A percentile compares a stretch with the other conserved stretches of the same genome.
Conservation (phyloP, 805 yeast genomes). For the Starmerella vaccinii region DNA sequence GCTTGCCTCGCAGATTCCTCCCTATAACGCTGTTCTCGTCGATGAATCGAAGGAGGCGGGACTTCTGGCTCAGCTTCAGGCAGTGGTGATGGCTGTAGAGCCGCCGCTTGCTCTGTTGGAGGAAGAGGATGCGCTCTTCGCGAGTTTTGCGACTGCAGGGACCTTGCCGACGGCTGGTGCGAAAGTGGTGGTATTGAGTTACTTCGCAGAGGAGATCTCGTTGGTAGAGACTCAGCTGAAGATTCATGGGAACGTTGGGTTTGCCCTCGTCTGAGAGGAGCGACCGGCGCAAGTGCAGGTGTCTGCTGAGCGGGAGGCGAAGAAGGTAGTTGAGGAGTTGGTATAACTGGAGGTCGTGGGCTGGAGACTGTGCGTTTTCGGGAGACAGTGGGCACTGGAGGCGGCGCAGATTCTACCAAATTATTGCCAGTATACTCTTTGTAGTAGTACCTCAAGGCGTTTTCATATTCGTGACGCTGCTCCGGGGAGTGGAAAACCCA, state of each 20-base stretch:
- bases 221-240: neutral
- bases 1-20: slow-evolving; percentile 4
- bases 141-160: neutral
- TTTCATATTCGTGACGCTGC: slow-evolving; percentile 51
- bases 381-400: slow-evolving; percentile 14
- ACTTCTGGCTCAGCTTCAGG: neutral
- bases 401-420: slow-evolving; percentile 5
- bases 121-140: neutral
- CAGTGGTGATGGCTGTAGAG: neutral
- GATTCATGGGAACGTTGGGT: slow-evolving; percentile 1
- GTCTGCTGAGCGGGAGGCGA: neutral
- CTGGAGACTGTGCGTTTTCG: slow-evolving; percentile 10
- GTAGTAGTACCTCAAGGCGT: slow-evolving; percentile 43
- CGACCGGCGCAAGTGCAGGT: neutral
- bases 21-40: neutral
- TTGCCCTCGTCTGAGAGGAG: neutral
- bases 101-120: neutral
- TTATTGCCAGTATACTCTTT: slow-evolving; percentile 33
- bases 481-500: slow-evolving; percentile 60
- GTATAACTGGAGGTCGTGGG: neutral
- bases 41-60: neutral
- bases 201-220: neutral
- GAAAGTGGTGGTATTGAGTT: neutral
- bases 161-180: neutral
- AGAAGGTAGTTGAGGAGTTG: slow-evolving; percentile 1